Evolutionary conservation across 148 eudicot species (phyloP).

Genomic region (Fallopia convolvulus): DNA sequence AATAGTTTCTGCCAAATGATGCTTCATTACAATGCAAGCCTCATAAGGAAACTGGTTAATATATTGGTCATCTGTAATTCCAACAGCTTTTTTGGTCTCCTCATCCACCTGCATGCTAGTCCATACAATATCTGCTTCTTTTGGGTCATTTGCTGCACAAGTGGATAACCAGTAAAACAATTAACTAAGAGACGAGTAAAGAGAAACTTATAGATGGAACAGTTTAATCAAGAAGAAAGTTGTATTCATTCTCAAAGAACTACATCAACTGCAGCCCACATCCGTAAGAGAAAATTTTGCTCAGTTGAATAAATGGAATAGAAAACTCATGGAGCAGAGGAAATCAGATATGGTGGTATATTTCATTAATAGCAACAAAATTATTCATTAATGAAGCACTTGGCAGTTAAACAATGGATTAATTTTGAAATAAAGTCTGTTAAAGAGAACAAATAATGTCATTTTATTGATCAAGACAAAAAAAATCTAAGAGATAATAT

Average conservation of each 20-base stretch:
- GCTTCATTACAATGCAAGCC: conserved; percentile 98
- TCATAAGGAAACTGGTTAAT: conserved; percentile 89
- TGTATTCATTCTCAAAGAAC: neutral
- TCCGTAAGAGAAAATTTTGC: neutral
- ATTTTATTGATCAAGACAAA: neutral
- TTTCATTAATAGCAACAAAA: neutral
- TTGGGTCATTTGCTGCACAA: conserved; percentile 71
- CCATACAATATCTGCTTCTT: conserved; percentile 95
- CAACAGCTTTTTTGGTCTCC: conserved; percentile 69
- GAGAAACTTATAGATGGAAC: neutral
- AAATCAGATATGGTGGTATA: neutral
- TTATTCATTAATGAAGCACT: neutral
- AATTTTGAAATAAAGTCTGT: neutral
- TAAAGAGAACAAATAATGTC: neutral
- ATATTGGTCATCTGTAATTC: conserved; percentile 77
- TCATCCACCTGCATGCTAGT: conserved; percentile 92
- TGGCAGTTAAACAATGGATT: neutral
- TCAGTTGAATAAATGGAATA: neutral
- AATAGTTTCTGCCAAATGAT: conserved; percentile 85
- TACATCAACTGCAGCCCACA: neutral
- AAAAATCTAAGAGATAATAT: neutral
- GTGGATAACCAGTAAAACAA: neutral
- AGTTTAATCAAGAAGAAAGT: neutral
- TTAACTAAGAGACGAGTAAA: neutral
- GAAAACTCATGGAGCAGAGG: neutral